Base-by-base conservation (phyloP, 345 rosid genomes). In the Eucalyptus pauciflora region DNA sequence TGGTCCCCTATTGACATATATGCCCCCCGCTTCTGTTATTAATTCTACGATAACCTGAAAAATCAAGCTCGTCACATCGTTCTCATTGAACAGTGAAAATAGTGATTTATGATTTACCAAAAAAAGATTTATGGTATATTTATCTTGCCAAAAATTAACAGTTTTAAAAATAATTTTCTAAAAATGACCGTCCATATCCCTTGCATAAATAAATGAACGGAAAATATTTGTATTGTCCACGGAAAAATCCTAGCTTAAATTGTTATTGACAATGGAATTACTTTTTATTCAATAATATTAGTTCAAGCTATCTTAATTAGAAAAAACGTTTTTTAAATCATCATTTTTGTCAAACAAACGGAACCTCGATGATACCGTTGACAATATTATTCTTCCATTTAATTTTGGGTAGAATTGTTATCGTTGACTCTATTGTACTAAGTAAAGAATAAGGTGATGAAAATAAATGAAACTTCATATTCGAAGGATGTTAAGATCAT, bases 401-500 rank as follows among this genome's bases (percentile, higher is more conserved):
- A 69, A 69, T 69, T 33, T 33, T 33, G 25, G 25, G 11, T 33
- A 69, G 25, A 33, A 18, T 69, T 33, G 13, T 0, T 69, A 4
- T 27, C 2, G 1, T 4, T 0, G 4, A 31, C 43, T 12, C 7
- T 4, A 1, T 0, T 3, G 0, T 52, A 10, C 79, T 15, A 4
- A 67, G 13, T 31, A 31, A 67, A 67, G 43, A 1, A 69, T 17
- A 17, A 9, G 3, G 25, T 18, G 45, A 4, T 18, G 20, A 69
- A 67, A 67, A 67, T 4, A 3, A 31, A 33, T 15, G 1, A 31
- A 67, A 15, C 7, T 31, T 67, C 41, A 15, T 4, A 10, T 15
- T 16, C 1, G 5, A 31, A 67, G 2, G 22, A 67, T 67, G 37
- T 8, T 31, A 31, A 31, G 41, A 16, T 31, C 1, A 2, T 16